phyloP scores from a whole-genome alignment of 2,329 filamentous ascomycete genomes.

The Aspergillus sojae region DNA sequence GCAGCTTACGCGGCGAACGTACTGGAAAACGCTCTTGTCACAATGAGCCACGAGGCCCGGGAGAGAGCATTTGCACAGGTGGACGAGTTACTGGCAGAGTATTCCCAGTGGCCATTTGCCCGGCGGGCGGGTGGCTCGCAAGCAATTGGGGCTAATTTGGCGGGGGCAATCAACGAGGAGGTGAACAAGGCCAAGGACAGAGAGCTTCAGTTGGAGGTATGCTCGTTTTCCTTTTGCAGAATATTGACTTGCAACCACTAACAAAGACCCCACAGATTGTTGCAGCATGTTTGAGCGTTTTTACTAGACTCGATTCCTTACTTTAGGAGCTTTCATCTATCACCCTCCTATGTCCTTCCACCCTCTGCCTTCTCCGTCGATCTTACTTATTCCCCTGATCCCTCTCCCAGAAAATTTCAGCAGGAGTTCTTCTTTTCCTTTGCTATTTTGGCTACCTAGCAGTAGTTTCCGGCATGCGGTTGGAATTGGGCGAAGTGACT shows the following conservation, averaged over 20 bases:
- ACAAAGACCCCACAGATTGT: conserved; percentile 61
- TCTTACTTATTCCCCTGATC: conserved; percentile 18
- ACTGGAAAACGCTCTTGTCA: conserved; percentile 93
- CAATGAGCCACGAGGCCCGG: conserved; percentile 87
- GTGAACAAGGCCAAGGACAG: conserved; percentile 84
- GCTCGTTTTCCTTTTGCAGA: conserved; percentile 26
- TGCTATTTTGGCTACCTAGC: conserved; percentile 21
- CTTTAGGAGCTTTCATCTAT: conserved; percentile 57
- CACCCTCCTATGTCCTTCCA: conserved; percentile 4
- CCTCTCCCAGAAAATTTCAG: conserved; percentile 13
- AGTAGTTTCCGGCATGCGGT: conserved; percentile 33
- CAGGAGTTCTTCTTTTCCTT: conserved; percentile 13
- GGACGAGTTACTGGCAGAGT: conserved; percentile 91
- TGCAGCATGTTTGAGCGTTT: conserved; percentile 93
- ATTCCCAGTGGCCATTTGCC: conserved; percentile 96
- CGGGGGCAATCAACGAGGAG: conserved; percentile 84
- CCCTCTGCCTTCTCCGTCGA: conserved; percentile 11
- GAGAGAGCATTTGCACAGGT: conserved; percentile 96
- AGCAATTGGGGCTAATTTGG: conserved; percentile 89
- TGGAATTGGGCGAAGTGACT: conserved; percentile 23
- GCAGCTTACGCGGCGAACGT: conserved; percentile 98
- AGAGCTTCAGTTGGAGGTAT: conserved; percentile 92
- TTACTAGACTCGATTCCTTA: conserved; percentile 93
- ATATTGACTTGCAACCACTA: neutral
- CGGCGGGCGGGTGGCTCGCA: conserved; percentile 74